These are phyloP conservation scores for Spathaspora girioi DNA, from an alignment of 805 yeast species.

Conservation along the genomic window DNA sequence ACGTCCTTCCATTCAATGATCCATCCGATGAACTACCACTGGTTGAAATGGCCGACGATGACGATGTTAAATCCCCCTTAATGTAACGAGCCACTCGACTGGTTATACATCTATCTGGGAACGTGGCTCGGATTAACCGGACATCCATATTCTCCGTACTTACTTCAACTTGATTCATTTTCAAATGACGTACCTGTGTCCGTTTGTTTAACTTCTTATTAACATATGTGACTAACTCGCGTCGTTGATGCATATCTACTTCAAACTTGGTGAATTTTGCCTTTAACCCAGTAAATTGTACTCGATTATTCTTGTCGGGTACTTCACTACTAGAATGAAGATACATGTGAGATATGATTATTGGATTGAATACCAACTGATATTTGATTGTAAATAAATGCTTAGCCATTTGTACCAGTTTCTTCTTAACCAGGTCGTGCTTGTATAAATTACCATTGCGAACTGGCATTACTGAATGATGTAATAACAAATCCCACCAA, in stretches of 20 bases:
- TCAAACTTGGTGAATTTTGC: slow-evolving; percentile 29
- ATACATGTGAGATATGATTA: slow-evolving; percentile 34
- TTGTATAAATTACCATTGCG: slow-evolving; percentile 32
- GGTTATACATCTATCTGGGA: slow-evolving; percentile 49
- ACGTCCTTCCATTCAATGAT: slow-evolving; percentile 5
- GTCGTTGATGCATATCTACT: slow-evolving; percentile 39
- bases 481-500: slow-evolving; percentile 40
- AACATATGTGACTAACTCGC: slow-evolving; percentile 31
- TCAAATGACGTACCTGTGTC: slow-evolving; percentile 46
- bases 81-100: slow-evolving; percentile 19
- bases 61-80: background rate
- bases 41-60: background rate
- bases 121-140: slow-evolving; percentile 59
- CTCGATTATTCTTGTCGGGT: slow-evolving; percentile 15
- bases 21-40: background rate
- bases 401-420: slow-evolving; percentile 33
- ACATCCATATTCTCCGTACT: slow-evolving; percentile 68
- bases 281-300: slow-evolving; percentile 38
- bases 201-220: slow-evolving; percentile 34
- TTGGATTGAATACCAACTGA: slow-evolving; percentile 37
- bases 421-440: slow-evolving; percentile 12
- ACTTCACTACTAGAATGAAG: slow-evolving; percentile 23
- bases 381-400: slow-evolving; percentile 41
- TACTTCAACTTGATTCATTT: slow-evolving; percentile 64
- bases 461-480: slow-evolving; percentile 31